A percentile compares a stretch with the other conserved stretches of the same genome.
These are phyloP conservation scores for Candida berthetii DNA, from an alignment of 805 yeast species.

Conservation along the genomic window DNA sequence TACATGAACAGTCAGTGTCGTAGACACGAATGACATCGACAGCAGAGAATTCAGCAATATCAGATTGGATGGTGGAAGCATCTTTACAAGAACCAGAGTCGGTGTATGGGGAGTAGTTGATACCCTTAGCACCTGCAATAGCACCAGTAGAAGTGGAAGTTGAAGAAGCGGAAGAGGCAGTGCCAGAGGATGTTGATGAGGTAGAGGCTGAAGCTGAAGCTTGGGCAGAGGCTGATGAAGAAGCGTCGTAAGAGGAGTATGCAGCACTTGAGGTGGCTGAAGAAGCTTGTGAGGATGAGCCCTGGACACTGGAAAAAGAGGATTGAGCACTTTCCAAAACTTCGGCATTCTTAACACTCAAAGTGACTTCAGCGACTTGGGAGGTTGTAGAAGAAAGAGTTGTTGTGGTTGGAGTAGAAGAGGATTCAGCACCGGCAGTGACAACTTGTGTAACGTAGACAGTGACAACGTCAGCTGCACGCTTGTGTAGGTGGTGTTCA, in stretches of 20 bases:
- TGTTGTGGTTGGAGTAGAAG: conserved; percentile 3
- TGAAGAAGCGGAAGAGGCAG: conserved; percentile 26
- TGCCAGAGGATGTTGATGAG: conserved; percentile 22
- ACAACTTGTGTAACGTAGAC: conserved; percentile 26
- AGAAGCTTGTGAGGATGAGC: too few relatives aligned
- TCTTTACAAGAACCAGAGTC: conserved; percentile 50
- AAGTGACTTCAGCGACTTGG: conserved; percentile 11
- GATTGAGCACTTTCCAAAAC: conserved; percentile 7
- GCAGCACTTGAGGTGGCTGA: neutral
- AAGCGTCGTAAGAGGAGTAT: conserved; percentile 7
- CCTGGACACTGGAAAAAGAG: neutral
- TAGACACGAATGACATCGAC: conserved; percentile 53
- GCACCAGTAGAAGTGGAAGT: conserved; percentile 24
- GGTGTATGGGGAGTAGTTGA: conserved; percentile 62
- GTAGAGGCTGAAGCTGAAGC: conserved; percentile 10
- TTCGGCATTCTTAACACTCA: conserved; percentile 4
- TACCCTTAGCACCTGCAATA: conserved; percentile 45
- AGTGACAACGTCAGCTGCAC: conserved; percentile 31
- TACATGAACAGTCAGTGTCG: conserved; percentile 58
- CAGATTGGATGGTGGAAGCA: conserved; percentile 37
- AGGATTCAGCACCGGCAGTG: conserved; percentile 7
- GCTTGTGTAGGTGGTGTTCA: conserved; percentile 41
- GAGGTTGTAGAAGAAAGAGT: conserved; percentile 8
- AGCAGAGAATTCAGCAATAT: conserved; percentile 35
- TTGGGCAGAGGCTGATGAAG: conserved; percentile 9